Base-by-base conservation (phyloP, 2,329 filamentous ascomycete species). In the Fusarium subtropicale region DNA sequence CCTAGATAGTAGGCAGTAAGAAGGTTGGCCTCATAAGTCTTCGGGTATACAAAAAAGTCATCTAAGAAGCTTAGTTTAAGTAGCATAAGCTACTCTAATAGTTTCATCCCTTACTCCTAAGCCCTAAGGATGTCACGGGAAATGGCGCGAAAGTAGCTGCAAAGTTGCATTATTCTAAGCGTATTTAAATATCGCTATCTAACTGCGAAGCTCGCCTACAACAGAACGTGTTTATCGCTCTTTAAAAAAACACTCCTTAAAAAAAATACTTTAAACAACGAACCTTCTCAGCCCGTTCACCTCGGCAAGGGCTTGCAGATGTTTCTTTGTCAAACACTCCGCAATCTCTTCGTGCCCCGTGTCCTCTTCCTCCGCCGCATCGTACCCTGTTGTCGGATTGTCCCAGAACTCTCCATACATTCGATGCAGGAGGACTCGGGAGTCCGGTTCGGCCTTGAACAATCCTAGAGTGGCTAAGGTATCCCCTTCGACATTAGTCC, bases 381-480 rank as follows among this genome's bases (percentile, higher is more conserved):
- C 16, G 33, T 36, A 36, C 16, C 33, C 33, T 18, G 16, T 36
- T 12, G 20, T 12, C 18, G 38, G 20, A 24, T 24, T 16, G 12
- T 41, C 24, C 55, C n/a, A 72, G 12, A 60, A 41, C 30, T 39
- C 31, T 0, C 71, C 71, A 38, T 74, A 68, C 2, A 71, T 57
- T 34, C 69, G 76, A 0, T 46, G 52, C 18, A 80, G 74, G 3
- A 80, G 74, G 3, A 83, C 74, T 41, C 84, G 79, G 2, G 75
- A 74, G 15, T 77, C 76, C 1, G 81, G 76, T 64, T 82, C 6
- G 41, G 6, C 5, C n/a, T 44, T 10, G 10, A 5, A n/a, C 3
- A 28, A 6, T 7, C 11, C 3, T 12, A 44, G 4, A 4, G 11
- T 11, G 18, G 16, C 24, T 3, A 6, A 1, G 10, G 41, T 15